phyloP scores from a whole-genome alignment of 164 flowering plant species.

The Sedum album region DNA sequence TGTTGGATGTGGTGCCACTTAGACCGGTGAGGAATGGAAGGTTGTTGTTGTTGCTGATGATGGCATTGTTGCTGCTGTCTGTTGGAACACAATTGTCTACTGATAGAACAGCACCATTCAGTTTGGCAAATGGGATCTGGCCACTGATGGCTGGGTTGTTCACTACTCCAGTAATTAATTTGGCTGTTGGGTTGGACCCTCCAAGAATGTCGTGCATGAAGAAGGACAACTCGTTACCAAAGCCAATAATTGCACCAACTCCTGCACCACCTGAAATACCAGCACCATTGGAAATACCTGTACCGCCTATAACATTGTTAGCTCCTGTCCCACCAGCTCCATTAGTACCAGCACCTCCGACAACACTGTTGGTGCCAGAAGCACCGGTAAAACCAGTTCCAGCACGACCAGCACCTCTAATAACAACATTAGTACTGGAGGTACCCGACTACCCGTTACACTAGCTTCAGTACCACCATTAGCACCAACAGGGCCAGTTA shows the following conservation, averaged over 20 bases:
- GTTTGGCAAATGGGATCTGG: conserved; percentile 24
- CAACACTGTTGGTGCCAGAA: too few relatives aligned
- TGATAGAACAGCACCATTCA: conserved; percentile 16
- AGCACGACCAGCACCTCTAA: not conserved
- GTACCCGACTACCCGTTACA: not conserved
- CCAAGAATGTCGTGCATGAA: too few relatives aligned
- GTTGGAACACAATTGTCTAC: conserved; percentile 14
- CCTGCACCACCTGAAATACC: not conserved
- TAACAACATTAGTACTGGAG: not conserved
- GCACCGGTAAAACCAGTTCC: not conserved
- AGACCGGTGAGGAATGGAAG: too few relatives aligned
- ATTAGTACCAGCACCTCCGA: not conserved
- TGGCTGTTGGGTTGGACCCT: conserved; percentile 25
- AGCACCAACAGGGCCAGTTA: too few relatives aligned
- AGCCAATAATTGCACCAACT: not conserved
- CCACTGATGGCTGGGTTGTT: conserved; percentile 12
- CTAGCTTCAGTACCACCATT: not conserved
- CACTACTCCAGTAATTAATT: conserved; percentile 14
- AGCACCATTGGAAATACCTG: too few relatives aligned
- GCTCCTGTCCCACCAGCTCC: too few relatives aligned
- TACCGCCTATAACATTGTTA: too few relatives aligned
- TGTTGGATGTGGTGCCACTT: conserved; percentile 13
- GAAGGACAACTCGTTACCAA: conserved; percentile 11
- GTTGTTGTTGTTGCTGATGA: too few relatives aligned
- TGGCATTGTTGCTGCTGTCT: conserved; percentile 11